Base-by-base conservation (phyloP, 441 rosid genomes). In the Eutrema salsugineum region DNA sequence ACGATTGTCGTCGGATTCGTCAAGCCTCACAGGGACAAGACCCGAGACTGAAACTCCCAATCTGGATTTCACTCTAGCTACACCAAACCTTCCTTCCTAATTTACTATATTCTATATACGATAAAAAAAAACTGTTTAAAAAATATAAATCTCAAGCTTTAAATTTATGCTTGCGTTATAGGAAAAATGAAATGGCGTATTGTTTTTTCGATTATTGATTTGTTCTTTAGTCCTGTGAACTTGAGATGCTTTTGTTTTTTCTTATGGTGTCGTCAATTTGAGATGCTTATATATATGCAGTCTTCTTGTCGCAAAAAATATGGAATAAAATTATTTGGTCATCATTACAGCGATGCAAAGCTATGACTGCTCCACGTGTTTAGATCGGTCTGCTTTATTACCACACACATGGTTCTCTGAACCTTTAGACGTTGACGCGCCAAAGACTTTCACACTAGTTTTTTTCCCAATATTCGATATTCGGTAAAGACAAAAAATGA, bases 41-140 rank as follows among this genome's bases (percentile, higher is more conserved):
- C 48, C 39, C 32, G 76, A 63, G 51, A 43, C 55, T 24, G 63
- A 76, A 49, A 57, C 44, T 64, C 79, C 76, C 35, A 76, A 76
- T 76, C 72, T 76, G 15, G 79, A 76, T 5, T 76, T 76, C 36
- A 76, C 76, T 17, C 49, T 76, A 65, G 76, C 79, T 16, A 76
- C 55, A 49, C 79, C 72, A 64, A 64, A 76, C 28, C 57, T 57
- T 19, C 27, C 43, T 58, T 36, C 56, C 28, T 63, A 57, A 36
- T 32, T 16, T 20, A 47, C 39, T 70, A 75, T 47, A 46, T 72
- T n/a, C n/a, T n/a, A 27, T 16, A 72, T 22, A 55, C 19, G 12
- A 32, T 9, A 54, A 59, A 36, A 16, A 36, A 36, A 38, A 27
- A 59, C 28, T 62, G 16, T 39, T 55, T 4, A 27, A 4, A 54